phyloP scores from a whole-genome alignment of 1,284 basidiomycete genomes.

The Marasmius tenuissimus region DNA sequence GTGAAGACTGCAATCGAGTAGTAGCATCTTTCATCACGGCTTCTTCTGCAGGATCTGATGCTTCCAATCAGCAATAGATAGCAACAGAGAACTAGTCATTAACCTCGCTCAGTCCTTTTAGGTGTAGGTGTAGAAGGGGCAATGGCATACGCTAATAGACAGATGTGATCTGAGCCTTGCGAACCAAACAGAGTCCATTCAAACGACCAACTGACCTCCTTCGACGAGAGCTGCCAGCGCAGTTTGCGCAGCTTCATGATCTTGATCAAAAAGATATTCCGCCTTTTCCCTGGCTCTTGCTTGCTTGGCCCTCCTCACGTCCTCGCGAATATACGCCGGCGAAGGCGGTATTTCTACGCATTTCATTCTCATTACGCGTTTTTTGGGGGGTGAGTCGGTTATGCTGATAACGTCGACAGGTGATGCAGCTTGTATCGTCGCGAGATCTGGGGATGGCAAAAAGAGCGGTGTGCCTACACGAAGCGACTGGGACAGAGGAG shows the following conservation, averaged over 20 bases:
- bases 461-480: not conserved
- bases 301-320: not conserved
- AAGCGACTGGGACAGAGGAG: not conserved
- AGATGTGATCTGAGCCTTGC: not conserved
- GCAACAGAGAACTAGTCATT: slow-evolving; percentile 1
- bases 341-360: slow-evolving; percentile 20
- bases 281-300: not conserved
- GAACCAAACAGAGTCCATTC: not conserved
- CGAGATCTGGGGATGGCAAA: not conserved
- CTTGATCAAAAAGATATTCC: not conserved
- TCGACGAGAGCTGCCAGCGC: not conserved
- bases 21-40: slow-evolving; percentile 43
- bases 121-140: not conserved
- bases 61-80: slow-evolving; percentile 11
- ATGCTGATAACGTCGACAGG: no score
- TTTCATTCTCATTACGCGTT: not conserved
- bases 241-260: not conserved
- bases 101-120: not conserved
- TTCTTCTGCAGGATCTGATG: slow-evolving; percentile 39
- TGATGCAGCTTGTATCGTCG: not conserved
- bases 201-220: not conserved
- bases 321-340: slow-evolving; percentile 25
- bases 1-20: slow-evolving; percentile 43
- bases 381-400: not conserved
- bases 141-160: not conserved